Conservation (phyloP, 2,329 filamentous ascomycete genomes). For the Fusarium keratoplasticum region DNA sequence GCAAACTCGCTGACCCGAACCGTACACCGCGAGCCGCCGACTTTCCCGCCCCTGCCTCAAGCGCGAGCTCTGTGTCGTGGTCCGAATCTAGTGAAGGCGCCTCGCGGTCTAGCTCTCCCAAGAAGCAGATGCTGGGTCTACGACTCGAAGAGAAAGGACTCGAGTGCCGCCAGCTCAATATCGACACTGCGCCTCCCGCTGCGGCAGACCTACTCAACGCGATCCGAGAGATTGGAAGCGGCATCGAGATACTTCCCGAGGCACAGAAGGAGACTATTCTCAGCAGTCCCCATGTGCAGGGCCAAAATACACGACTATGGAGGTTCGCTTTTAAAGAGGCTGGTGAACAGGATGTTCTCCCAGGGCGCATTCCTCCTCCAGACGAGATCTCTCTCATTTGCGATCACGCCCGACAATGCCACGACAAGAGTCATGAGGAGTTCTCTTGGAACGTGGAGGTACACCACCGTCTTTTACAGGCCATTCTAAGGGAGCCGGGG, state of each 20-base stretch:
- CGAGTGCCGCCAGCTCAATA: conserved; percentile 8
- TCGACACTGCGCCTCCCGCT: conserved; percentile 2
- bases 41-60: neutral
- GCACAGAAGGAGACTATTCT: conserved; percentile 2
- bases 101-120: conserved; percentile 25
- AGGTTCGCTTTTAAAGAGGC: conserved; percentile 20
- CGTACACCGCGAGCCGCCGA: conserved; percentile 2
- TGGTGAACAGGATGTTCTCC: neutral
- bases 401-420: conserved; percentile 14
- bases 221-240: conserved; percentile 17
- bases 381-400: conserved; percentile 14
- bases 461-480: conserved; percentile 24
- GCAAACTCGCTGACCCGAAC: neutral
- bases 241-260: conserved; percentile 23
- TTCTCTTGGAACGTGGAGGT: conserved; percentile 32
- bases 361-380: conserved; percentile 13
- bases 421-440: conserved; percentile 26
- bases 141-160: conserved; percentile 20
- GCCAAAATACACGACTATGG: conserved; percentile 9
- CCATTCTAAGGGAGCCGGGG: conserved; percentile 3
- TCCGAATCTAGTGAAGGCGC: conserved; percentile 13
- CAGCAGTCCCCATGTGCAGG: neutral
- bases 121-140: conserved; percentile 28
- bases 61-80: conserved; percentile 8
- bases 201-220: conserved; percentile 4